Evolutionary conservation across 164 flowering plant species (phyloP), one percentile per base, ranked within the genome.

Genomic region (Taxillus chinensis): DNA sequence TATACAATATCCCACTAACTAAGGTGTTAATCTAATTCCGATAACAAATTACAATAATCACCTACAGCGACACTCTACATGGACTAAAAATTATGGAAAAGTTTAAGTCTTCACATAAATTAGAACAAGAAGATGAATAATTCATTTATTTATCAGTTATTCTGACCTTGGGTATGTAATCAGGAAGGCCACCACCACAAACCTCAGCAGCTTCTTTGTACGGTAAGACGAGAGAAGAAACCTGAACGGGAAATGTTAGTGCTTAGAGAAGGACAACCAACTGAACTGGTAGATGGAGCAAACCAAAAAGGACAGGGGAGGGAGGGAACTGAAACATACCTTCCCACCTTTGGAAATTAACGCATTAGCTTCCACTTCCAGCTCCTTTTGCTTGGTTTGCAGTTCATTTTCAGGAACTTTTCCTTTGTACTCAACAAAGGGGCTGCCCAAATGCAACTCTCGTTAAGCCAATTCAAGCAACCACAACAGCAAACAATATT

Each of bases 371-470:
- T 81, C 90, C 41, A 60, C 59, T 73, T 91, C 90, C 49, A 91
- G 53, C 64, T 86, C 86, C 70, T 78, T 77, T 62, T 77, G 86
- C 75, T 85, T 83, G 41, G 49, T 73, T 70, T 80, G 81, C 70
- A 82, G 27, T 61, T 86, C 92, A 77, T 67, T 73, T 59, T 74
- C 84, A 40, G 83, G 75, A 69, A 91, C 68, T 1, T 71, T 55
- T 41, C 97, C 93, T 79, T 86, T 89, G 62, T 91, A 91, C 72
- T 91, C 96, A 39, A 91, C 97, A 77, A 66, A 91, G 40, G 97
- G 90, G 71, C 93, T 88, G 81, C 45, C 27, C 77, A 66, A 59
- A 64, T 46, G 38, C 13, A 57, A 43, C 10, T 40, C 15, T 5
- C 37, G 54, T 67, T 45, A 60, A 53, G 45, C 13, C 49, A 59